Conservation (phyloP, 352 stramenopile species). For the Phytophthora sansomeana region DNA sequence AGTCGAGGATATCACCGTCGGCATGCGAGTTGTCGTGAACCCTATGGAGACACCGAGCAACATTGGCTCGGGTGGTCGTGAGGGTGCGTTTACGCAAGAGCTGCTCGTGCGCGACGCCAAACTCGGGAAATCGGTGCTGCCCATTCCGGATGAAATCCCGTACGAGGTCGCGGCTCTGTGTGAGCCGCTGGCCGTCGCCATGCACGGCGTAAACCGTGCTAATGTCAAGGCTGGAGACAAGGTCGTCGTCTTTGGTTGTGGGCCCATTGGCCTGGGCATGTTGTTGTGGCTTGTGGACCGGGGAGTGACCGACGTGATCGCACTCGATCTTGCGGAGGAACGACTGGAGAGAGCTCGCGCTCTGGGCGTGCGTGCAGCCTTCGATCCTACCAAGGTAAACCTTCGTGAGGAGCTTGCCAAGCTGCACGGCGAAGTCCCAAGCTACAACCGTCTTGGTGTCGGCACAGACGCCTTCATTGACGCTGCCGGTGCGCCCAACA, state of each 20-base stretch:
- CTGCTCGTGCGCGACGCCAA: conserved; percentile 32
- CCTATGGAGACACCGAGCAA: conserved; percentile 37
- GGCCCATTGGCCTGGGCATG: conserved; percentile 34
- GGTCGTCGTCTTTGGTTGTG: conserved; percentile 36
- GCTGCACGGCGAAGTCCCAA: conserved; percentile 32
- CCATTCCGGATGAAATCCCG: conserved; percentile 35
- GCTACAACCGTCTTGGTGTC: conserved; percentile 35
- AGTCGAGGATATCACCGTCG: conserved; percentile 30
- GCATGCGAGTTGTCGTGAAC: conserved; percentile 38
- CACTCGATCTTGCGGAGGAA: conserved; percentile 32
- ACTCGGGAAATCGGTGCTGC: conserved; percentile 28
- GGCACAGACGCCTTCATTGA: conserved; percentile 38
- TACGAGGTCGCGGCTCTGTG: conserved; percentile 33
- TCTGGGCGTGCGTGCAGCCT: conserved; percentile 25
- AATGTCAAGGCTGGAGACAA: conserved; percentile 36
- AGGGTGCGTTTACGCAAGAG: conserved; percentile 36
- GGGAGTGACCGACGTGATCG: conserved; percentile 28
- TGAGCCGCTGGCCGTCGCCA: conserved; percentile 31
- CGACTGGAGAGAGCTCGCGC: conserved; percentile 30
- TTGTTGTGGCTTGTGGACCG: conserved; percentile 37
- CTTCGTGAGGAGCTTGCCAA: conserved; percentile 30
- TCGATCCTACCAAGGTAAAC: conserved; percentile 33
- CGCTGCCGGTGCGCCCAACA: conserved; percentile 25
- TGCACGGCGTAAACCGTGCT: conserved; percentile 34
- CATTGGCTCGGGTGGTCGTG: conserved; percentile 28